phyloP scores from a whole-genome alignment of 352 stramenopile genomes.

The Phytophthora fragariae region DNA sequence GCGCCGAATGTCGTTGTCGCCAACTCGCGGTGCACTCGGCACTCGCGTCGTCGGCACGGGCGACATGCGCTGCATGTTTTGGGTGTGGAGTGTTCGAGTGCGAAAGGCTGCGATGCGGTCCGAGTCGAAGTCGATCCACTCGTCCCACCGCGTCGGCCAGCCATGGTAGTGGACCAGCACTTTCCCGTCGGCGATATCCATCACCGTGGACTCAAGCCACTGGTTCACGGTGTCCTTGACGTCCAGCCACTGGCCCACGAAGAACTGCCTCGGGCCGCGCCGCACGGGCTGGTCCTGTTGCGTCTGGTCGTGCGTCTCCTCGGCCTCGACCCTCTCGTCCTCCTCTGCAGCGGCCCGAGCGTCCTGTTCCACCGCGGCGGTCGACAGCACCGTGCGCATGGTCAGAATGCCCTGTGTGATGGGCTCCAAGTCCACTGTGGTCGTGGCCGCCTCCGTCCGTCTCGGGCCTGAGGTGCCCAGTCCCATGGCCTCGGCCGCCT shows the following conservation, averaged over 20 bases:
- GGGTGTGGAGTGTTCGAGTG: constrained; percentile 86
- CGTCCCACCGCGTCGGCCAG: constrained; percentile 97
- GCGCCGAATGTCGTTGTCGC: constrained; percentile 48
- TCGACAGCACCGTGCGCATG: constrained; percentile 63
- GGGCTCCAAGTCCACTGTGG: constrained; percentile 53
- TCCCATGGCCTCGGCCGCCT: constrained; percentile 41
- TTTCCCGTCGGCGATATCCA: constrained; percentile 89
- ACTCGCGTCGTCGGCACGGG: constrained; percentile 63
- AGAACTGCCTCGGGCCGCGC: constrained; percentile 65
- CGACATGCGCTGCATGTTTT: constrained; percentile 61
- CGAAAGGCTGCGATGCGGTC: constrained; percentile 95
- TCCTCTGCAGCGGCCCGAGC: too few species aligned
- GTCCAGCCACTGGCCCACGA: constrained; percentile 97
- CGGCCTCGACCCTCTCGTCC: too few species aligned
- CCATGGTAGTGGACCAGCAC: constrained; percentile 97
- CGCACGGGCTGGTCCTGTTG: constrained; percentile 11
- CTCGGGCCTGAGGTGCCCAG: constrained; percentile 9
- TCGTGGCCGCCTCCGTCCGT: neutral
- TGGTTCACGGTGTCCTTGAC: constrained; percentile 98
- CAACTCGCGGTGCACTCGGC: constrained; percentile 58
- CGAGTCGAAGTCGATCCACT: constrained; percentile 97
- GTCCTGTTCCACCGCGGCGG: constrained; percentile 14
- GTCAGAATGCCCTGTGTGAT: constrained; percentile 66
- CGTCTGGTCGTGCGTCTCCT: neutral
- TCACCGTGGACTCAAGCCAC: constrained; percentile 97